phyloP scores from a whole-genome alignment of 2,329 filamentous ascomycete genomes.

The Parastagonospora nodorum region DNA sequence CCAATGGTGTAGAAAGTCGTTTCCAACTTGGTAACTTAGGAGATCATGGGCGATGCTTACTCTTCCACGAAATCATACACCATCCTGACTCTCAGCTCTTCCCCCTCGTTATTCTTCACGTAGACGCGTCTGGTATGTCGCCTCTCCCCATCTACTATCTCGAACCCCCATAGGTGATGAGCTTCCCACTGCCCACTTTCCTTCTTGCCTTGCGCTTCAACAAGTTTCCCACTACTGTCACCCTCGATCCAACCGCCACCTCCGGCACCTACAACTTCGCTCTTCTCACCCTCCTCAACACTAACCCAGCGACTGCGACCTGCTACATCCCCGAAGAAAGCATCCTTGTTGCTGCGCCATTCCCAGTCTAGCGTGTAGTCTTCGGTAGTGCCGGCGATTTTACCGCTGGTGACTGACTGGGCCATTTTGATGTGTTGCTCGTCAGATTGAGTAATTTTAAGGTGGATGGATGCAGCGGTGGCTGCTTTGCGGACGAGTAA shows the following conservation, averaged over 20 bases:
- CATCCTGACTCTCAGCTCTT: slow-evolving; percentile 12
- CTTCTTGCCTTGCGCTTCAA: slow-evolving; percentile 15
- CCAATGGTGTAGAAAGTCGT: too few relatives aligned
- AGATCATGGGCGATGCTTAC: neutral
- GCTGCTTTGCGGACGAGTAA: slow-evolving; percentile 13
- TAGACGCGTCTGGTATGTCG: slow-evolving; percentile 14
- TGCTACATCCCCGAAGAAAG: slow-evolving; percentile 15
- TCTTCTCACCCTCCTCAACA: slow-evolving; percentile 8
- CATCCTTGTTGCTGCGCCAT: slow-evolving; percentile 19
- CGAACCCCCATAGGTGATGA: slow-evolving; percentile 18
- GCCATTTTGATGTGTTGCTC: slow-evolving; percentile 12
- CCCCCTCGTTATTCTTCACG: slow-evolving; percentile 9
- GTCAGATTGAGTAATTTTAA: slow-evolving; percentile 17
- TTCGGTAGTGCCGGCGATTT: slow-evolving; percentile 17
- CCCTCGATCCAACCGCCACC: slow-evolving; percentile 13
- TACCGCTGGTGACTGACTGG: slow-evolving; percentile 14
- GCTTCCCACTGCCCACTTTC: slow-evolving; percentile 16
- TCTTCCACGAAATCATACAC: slow-evolving; percentile 17
- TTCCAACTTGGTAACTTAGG: too few relatives aligned
- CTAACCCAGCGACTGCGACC: slow-evolving; percentile 16
- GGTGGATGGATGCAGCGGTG: slow-evolving; percentile 15
- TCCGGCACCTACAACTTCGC: slow-evolving; percentile 2
- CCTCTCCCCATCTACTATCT: slow-evolving; percentile 11
- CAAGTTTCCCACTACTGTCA: slow-evolving; percentile 11
- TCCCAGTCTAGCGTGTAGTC: slow-evolving; percentile 14